These are phyloP conservation scores for Zygoascus sp. DNA, from an alignment of 1,139 yeast genomes.

Conservation along the genomic window DNA sequence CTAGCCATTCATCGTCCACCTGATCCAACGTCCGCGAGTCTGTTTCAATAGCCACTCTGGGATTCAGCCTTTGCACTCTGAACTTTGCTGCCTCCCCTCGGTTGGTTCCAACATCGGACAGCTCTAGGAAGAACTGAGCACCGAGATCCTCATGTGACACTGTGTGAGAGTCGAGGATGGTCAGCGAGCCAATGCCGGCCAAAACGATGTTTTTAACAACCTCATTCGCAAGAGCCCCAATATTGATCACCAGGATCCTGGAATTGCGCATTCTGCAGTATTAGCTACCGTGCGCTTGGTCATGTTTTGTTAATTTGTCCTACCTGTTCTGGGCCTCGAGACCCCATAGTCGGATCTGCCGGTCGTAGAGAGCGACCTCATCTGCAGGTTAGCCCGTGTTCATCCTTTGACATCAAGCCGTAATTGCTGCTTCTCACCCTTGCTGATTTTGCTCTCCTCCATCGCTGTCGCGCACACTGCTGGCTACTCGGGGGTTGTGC, in stretches of 20 bases:
- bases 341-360: constrained; percentile 97
- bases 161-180: constrained; percentile 56
- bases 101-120: constrained; percentile 34
- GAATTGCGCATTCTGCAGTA: constrained; percentile 60
- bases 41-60: constrained; percentile 52
- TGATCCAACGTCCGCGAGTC: constrained; percentile 38
- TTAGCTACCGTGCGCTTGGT: not conserved
- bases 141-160: constrained; percentile 64
- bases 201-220: constrained; percentile 77
- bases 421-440: not conserved
- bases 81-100: constrained; percentile 54
- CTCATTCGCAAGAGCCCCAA: constrained; percentile 75
- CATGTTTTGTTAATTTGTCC: constrained; percentile 12
- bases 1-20: constrained; percentile 42
- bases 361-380: constrained; percentile 87
- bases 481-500: too few species aligned
- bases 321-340: constrained; percentile 73
- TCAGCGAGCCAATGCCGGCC: constrained; percentile 81
- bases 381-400: constrained; percentile 42
- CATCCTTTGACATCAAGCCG: too few species aligned
- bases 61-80: constrained; percentile 67
- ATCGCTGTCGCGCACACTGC: not conserved
- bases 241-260: constrained; percentile 58
- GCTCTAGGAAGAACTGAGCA: constrained; percentile 71
- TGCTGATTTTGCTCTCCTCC: constrained; percentile 1